Evolutionary conservation across 2,329 filamentous ascomycete species (phyloP).

Genomic region (Rutstroemia sp.): DNA sequence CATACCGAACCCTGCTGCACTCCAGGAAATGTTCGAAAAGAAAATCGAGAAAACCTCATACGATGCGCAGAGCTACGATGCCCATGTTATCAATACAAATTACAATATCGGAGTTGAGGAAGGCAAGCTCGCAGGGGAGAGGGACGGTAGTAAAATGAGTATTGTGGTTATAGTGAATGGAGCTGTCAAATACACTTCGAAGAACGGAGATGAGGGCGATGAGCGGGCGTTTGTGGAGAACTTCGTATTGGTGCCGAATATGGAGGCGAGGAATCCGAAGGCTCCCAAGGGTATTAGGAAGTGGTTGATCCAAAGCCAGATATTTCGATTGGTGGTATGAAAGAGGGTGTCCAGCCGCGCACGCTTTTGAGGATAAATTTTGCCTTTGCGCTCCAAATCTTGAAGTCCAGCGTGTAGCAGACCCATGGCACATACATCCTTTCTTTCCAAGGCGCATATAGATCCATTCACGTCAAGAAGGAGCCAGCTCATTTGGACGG

Average conservation of each 20-base stretch:
- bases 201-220: slow-evolving; percentile 44
- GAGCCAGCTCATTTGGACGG: too few species aligned
- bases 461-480: too few species aligned
- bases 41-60: slow-evolving; percentile 56
- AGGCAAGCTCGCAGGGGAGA: slow-evolving; percentile 32
- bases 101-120: slow-evolving; percentile 52
- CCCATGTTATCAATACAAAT: slow-evolving; percentile 67
- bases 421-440: too few species aligned
- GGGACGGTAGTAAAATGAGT: slow-evolving; percentile 55
- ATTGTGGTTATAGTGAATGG: slow-evolving; percentile 70
- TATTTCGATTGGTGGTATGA: slow-evolving; percentile 46
- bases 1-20: slow-evolving; percentile 53
- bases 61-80: slow-evolving; percentile 69
- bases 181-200: slow-evolving; percentile 56
- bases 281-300: slow-evolving; percentile 45
- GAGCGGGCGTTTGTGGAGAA: slow-evolving; percentile 71
- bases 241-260: slow-evolving; percentile 74
- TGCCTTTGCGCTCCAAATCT: too few species aligned
- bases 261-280: slow-evolving; percentile 48
- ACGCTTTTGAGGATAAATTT: too few species aligned
- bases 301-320: slow-evolving; percentile 67
- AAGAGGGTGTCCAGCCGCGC: too few species aligned
- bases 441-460: too few species aligned
- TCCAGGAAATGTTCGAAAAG: slow-evolving; percentile 60
- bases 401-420: too few species aligned